Evolutionary conservation across 345 rosid species (phyloP).

Genomic region (Tarenaya hassleriana): DNA sequence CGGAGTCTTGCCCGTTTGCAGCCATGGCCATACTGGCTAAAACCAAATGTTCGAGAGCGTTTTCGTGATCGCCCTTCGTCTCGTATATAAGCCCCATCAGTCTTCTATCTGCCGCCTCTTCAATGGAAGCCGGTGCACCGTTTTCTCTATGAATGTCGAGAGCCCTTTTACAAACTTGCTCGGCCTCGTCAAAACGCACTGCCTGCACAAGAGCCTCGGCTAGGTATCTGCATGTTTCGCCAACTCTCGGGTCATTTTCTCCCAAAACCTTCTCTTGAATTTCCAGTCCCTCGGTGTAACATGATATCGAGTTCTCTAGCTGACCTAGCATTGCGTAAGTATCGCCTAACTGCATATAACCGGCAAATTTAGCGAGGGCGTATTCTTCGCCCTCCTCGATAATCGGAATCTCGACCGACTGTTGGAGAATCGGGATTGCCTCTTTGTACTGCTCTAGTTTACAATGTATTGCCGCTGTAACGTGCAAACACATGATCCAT

Average conservation of each 20-base stretch:
- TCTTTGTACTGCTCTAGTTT: slow-evolving; percentile 62
- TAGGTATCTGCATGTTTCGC: slow-evolving; percentile 76
- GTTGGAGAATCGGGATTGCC: slow-evolving; percentile 73
- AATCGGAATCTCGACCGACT: slow-evolving; percentile 62
- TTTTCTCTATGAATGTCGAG: slow-evolving; percentile 61
- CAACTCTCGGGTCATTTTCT: slow-evolving; percentile 69
- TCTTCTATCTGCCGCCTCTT: slow-evolving; percentile 85
- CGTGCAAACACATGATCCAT: slow-evolving; percentile 77
- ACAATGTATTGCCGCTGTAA: slow-evolving; percentile 76
- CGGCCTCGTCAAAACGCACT: slow-evolving; percentile 69
- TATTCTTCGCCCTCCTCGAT: slow-evolving; percentile 69
- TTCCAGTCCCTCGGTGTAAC: slow-evolving; percentile 66
- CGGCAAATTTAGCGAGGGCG: slow-evolving; percentile 80
- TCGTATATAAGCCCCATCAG: slow-evolving; percentile 94
- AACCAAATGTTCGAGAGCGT: slow-evolving; percentile 82
- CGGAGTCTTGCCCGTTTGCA: slow-evolving; percentile 69
- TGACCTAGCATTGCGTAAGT: slow-evolving; percentile 82
- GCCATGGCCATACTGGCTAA: slow-evolving; percentile 93
- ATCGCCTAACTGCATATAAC: slow-evolving; percentile 95
- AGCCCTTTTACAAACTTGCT: slow-evolving; percentile 63
- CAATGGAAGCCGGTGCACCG: slow-evolving; percentile 56
- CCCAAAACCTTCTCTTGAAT: slow-evolving; percentile 71
- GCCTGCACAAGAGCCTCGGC: slow-evolving; percentile 91
- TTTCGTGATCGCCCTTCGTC: slow-evolving; percentile 76
- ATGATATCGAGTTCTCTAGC: slow-evolving; percentile 63